Base-by-base conservation (phyloP, 768 basidiomycete species). In the Kwoniella pini region DNA sequence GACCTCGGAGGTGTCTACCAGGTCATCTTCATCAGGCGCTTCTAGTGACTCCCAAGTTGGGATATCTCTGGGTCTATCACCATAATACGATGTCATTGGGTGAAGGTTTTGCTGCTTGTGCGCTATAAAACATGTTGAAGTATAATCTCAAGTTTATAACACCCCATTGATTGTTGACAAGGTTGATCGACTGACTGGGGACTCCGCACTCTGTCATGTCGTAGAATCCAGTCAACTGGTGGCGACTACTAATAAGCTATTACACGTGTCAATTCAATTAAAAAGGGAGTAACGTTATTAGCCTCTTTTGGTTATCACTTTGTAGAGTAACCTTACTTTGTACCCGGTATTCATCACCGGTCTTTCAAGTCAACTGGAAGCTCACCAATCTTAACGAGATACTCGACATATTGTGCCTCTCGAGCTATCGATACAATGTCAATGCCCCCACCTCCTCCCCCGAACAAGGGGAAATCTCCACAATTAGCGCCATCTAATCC, bases 81-180 rank as follows among this genome's bases (percentile, higher is more conserved):
- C 70, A 53, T 74, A 74, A 53, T 74, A 74, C 2, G 68, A 70
- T 2, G 64, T 54, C 72, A 74, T 74, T 33, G n/a, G n/a, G 19
- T 61, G 30, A 36, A 36, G 33, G 33, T 7, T 38, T 3, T 28
- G 24, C 21, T 31, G 43, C 10, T 36, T 13, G 36, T 30, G 13
- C 27, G 27, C 11, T 5, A 17, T 57, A 24, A 3, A 33, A 36
- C 15, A 15, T 15, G 33, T 7, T 36, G 7, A 15, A 36, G 43
- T 7, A 44, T 24, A 44, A 44, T n/a, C n/a, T n/a, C n/a, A n/a
- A n/a, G n/a, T n/a, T n/a, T n/a, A n/a, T n/a, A n/a, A n/a, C n/a
- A n/a, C n/a, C n/a, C n/a, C n/a, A n/a, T n/a, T n/a, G n/a, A 50
- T 39, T 53, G 51, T 50, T 33, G 30, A 50, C 48, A 50, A 31